Evolutionary conservation across 169 alveolate genomes (phyloP), one percentile per base, ranked within the genome.

Genomic region (Plasmodium relictum): DNA sequence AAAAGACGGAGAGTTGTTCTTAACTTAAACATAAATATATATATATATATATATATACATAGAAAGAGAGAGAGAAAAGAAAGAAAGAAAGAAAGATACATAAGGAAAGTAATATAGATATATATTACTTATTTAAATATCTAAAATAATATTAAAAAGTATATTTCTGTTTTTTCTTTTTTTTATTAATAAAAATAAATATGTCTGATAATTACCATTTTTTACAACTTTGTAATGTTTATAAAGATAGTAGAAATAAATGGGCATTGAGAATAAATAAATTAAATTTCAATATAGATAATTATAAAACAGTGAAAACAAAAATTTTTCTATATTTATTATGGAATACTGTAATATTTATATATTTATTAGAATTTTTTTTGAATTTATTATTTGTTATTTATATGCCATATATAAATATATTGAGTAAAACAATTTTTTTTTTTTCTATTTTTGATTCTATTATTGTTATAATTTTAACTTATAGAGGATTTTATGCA

Each of bases 191-290:
- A 14, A 74, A 74, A 74, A 65, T 24, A 69, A 83, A 16, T 58
- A 83, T 69, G 86, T 44, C 76, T 48, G 74, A 69, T 44, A 58
- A 44, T 22, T 22, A 14, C 61, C 69, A 83, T 16, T 62, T 69
- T 6, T 24, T 56, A 56, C 74, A 56, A 58, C 42, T 83, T 62
- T 83, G 42, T 52, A 62, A 83, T 39, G 54, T 61, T 20, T 83
- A 83, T 45, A 83, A 83, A 54, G 80, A 83, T 26, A 48, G 71
- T 12, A 66, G 86, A 83, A 66, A 56, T 62, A 83, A 83, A 56
- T 83, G 91, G 91, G 66, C 66, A 26, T 12, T 54, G 48, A 44
- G 73, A 42, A 68, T 83, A 56, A 70, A 83, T 6, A 83, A 58
- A 69, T 22, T 83, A 58, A 70, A 83, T 72, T 42, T 83, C 20